Evolutionary conservation across 441 rosid genomes (phyloP), one percentile per base, ranked within the genome.

Genomic region (Omphalea diandra): DNA sequence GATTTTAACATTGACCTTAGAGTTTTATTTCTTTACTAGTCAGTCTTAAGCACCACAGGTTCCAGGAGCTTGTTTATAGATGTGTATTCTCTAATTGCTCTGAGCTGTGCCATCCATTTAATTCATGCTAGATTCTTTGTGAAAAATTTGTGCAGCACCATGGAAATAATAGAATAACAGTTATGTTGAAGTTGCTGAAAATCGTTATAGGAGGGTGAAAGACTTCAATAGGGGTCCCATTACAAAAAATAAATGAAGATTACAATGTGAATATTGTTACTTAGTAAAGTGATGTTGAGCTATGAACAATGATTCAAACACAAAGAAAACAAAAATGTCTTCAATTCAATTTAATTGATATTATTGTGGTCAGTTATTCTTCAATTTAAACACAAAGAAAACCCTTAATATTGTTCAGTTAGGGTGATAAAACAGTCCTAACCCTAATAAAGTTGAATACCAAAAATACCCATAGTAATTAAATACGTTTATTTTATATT

Each of bases 121-220:
- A 64, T 64, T 64, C 55, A 31, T 64, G 40, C n/a, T 17, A 11
- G 56, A 17, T 7, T 64, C 56, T n/a, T 24, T 15, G 32, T 61
- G 15, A 26, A 63, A 29, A 29, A 33, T 59, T 14, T 29, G 17
- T 43, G 27, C 2, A 10, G 24, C 2, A 11, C 12, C 6, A 15
- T 31, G 5, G 31, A 17, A 7, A 33, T 33, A 10, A 32, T 6
- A 32, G 12, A 50, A 10, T 58, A 32, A 0, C 7, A 18, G 9
- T 31, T 17, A 2, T 18, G 63, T 6, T 57, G n/a, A n/a, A 15
- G 63, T 58, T 58, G 5, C 20, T 33, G 24, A 18, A 47, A 8
- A 12, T 32, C 62, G 32, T 22, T 57, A 57, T 41, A 33, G 3
- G 18, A n/a, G 4, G 22, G 1, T 47, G 58, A 50, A 47, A 62